Evolutionary conservation across 192 early-diverging fungal genomes (phyloP).

Genomic region (Obelidium mucronatum): DNA sequence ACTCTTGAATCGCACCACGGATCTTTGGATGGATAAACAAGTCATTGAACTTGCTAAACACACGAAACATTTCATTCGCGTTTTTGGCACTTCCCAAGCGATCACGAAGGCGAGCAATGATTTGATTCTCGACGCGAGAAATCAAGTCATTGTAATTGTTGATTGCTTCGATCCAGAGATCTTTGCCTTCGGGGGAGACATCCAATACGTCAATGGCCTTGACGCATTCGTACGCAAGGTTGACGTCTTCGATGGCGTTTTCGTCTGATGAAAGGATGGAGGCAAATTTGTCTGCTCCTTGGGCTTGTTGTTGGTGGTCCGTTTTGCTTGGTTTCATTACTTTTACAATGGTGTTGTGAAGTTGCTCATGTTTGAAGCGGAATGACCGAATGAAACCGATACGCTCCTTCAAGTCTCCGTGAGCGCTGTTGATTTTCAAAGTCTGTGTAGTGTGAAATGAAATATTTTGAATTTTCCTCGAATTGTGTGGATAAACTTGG

Average conservation of each 20-base stretch:
- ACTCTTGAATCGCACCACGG: constrained; percentile 99
- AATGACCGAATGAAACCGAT: constrained; percentile 89
- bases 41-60: constrained; percentile 99
- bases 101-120: constrained; percentile 92
- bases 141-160: constrained; percentile 94
- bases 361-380: constrained; percentile 96
- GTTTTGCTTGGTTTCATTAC: constrained; percentile 79
- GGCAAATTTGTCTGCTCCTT: constrained; percentile 49
- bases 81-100: constrained; percentile 93
- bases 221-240: constrained; percentile 88
- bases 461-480: no score
- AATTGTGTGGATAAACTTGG: no score
- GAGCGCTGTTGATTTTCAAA: constrained; percentile 92
- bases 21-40: constrained; percentile 99
- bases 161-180: constrained; percentile 91
- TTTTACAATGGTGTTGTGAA: constrained; percentile 93
- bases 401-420: constrained; percentile 93
- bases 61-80: constrained; percentile 99
- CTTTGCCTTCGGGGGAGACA: constrained; percentile 90
- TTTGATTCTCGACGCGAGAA: constrained; percentile 95
- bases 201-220: constrained; percentile 96
- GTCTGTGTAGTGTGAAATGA: no score
- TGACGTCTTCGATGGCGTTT: constrained; percentile 88
- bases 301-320: constrained; percentile 47
- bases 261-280: constrained; percentile 54